phyloP scores from a whole-genome alignment of 2,329 filamentous ascomycete species.

The Pyrenochaeta sp. region DNA sequence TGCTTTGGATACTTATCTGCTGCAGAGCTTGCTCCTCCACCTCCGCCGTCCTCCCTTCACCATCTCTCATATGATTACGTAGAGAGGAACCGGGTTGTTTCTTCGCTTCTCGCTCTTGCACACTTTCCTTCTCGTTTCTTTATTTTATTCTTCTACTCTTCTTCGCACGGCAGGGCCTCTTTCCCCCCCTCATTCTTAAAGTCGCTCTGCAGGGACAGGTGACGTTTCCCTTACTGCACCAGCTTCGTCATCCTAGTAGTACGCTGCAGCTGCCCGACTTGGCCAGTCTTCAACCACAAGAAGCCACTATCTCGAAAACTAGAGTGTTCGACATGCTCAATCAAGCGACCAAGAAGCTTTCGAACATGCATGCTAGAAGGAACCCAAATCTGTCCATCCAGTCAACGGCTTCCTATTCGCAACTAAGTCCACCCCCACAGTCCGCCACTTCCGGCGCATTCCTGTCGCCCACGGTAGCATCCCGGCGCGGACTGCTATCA shows the following conservation, averaged over 20 bases:
- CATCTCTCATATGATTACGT: slow-evolving; percentile 27
- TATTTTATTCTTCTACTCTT: slow-evolving; percentile 3
- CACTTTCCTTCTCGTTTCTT: slow-evolving; percentile 3
- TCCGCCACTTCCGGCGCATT: slow-evolving; percentile 48
- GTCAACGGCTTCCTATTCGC: slow-evolving; percentile 48
- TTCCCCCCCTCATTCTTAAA: slow-evolving; percentile 26
- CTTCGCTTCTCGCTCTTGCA: slow-evolving; percentile 4
- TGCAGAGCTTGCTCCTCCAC: slow-evolving; percentile 17
- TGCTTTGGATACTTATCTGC: slow-evolving; percentile 6
- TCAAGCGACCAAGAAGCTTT: slow-evolving; percentile 44
- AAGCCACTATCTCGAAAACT: slow-evolving; percentile 5
- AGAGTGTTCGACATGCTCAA: slow-evolving; percentile 42
- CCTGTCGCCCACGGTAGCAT: slow-evolving; percentile 45
- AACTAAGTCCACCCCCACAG: slow-evolving; percentile 38
- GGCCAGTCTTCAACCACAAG: slow-evolving; percentile 1
- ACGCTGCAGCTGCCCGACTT: slow-evolving; percentile 10
- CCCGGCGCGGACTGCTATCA: slow-evolving; percentile 66
- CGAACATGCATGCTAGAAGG: slow-evolving; percentile 56
- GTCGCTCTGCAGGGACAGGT: slow-evolving; percentile 29
- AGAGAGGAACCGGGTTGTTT: slow-evolving; percentile 7
- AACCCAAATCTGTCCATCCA: slow-evolving; percentile 58
- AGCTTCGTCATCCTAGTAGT: slow-evolving; percentile 6
- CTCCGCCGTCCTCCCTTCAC: slow-evolving; percentile 20
- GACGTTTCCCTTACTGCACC: slow-evolving; percentile 9
- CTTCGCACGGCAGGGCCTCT: slow-evolving; percentile 22